Percentiles rank a stretch among this genome's conserved stretches.
Conservation (phyloP, 768 basidiomycete species). For the Rossbeevera mucosa region DNA sequence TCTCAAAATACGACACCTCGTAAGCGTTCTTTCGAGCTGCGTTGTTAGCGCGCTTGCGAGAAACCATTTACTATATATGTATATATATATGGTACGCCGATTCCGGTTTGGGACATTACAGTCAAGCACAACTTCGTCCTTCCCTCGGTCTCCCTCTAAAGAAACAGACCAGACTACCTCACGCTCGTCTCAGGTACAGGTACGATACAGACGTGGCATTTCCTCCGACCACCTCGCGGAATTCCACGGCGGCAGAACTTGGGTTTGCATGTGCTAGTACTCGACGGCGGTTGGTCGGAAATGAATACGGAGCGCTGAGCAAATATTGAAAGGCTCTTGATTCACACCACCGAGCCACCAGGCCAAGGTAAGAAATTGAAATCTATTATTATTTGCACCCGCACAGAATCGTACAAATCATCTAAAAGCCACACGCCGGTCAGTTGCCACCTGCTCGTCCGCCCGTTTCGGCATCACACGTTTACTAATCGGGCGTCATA, state of each 20-base stretch:
- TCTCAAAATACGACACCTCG: background rate
- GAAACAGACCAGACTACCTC: background rate
- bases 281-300: constrained; percentile 7
- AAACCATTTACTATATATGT: background rate
- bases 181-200: background rate
- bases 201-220: background rate
- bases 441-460: background rate
- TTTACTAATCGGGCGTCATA: constrained; percentile 13
- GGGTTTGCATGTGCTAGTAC: background rate
- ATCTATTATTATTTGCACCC: constrained; percentile 7
- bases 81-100: background rate
- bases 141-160: background rate
- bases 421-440: background rate
- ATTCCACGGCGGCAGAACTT: background rate
- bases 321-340: background rate
- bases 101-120: background rate
- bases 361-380: background rate
- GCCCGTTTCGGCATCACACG: background rate
- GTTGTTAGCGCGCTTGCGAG: background rate
- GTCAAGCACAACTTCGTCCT: background rate
- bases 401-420: constrained; percentile 15
- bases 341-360: background rate
- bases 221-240: background rate
- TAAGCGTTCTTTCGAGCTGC: background rate
- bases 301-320: background rate